A percentile compares a stretch with the other conserved stretches of the same genome.
Evolutionary conservation across 768 basidiomycete species (phyloP).

Genomic region (Russula sp.): DNA sequence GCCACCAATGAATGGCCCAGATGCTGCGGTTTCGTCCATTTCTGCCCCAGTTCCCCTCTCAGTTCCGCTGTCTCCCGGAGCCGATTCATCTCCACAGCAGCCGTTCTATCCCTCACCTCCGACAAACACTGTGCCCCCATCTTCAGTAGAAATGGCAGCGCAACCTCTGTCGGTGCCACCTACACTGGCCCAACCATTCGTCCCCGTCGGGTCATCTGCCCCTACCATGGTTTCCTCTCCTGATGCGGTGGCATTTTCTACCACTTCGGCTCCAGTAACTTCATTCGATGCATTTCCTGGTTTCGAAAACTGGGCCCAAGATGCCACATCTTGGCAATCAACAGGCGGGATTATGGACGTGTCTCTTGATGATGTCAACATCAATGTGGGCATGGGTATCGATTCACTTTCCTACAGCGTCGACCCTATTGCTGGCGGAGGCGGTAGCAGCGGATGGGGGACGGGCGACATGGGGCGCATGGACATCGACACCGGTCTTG

Average conservation of each 20-base stretch:
- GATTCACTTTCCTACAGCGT: conserved; percentile 48
- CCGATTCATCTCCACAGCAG: conserved; percentile 26
- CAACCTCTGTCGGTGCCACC: conserved; percentile 13
- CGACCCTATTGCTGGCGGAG: conserved; percentile 38
- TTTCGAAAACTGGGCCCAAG: conserved; percentile 43
- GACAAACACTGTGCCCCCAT: conserved; percentile 34
- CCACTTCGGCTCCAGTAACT: conserved; percentile 31
- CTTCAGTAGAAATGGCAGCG: conserved; percentile 2
- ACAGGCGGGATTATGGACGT: conserved; percentile 24
- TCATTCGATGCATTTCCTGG: conserved; percentile 41
- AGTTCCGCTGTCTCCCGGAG: conserved; percentile 34
- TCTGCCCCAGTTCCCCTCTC: conserved; percentile 28
- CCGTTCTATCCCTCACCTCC: conserved; percentile 66
- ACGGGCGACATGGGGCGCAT: conserved; percentile 33
- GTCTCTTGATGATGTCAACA: conserved; percentile 24
- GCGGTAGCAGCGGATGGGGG: conserved; percentile 32
- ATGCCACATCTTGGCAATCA: conserved; percentile 23
- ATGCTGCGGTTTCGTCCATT: conserved; percentile 14
- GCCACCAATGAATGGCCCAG: conserved; percentile 13
- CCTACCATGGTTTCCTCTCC: conserved; percentile 17
- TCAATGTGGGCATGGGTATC: conserved; percentile 39
- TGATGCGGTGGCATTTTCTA: conserved; percentile 27
- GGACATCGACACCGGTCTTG: conserved; percentile 36
- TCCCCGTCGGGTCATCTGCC: conserved; percentile 6
- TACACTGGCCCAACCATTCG: conserved; percentile 16